phyloP scores from a whole-genome alignment of 192 early-diverging fungal genomes.

The Entomortierella lignicola region DNA sequence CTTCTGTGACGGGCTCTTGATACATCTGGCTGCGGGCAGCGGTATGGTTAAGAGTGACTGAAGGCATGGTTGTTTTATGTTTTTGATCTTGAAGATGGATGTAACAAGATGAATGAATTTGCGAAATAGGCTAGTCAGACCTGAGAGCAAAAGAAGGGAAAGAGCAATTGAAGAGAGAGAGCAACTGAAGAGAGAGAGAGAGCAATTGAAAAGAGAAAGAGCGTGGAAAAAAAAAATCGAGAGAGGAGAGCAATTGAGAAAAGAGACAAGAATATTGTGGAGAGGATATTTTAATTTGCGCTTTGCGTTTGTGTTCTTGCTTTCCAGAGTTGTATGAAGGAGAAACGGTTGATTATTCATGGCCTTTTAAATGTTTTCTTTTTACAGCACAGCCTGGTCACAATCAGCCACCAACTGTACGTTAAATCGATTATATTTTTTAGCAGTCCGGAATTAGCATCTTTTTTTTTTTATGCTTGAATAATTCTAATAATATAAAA shows the following conservation, averaged over 20 bases:
- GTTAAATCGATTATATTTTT: slow-evolving; percentile 5
- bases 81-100: neutral
- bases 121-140: neutral
- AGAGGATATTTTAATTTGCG: neutral
- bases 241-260: neutral
- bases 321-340: neutral
- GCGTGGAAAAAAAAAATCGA: neutral
- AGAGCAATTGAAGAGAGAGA: neutral
- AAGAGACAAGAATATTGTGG: neutral
- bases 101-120: too few species aligned
- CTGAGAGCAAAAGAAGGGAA: neutral
- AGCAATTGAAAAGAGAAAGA: slow-evolving; percentile 5
- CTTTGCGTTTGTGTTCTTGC: slow-evolving; percentile 2
- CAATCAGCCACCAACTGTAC: neutral
- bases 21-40: slow-evolving; percentile 1
- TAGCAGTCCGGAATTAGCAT: too few species aligned
- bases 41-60: slow-evolving; percentile 30
- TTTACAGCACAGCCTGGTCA: slow-evolving; percentile 10
- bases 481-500: neutral
- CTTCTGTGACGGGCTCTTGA: slow-evolving; percentile 3
- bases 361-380: slow-evolving; percentile 10
- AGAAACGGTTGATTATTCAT: neutral
- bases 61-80: slow-evolving; percentile 18
- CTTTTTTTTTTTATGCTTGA: too few species aligned
- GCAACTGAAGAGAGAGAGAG: neutral